Percentiles rank a stretch among this genome's conserved stretches.
Conservation (phyloP, 1,284 basidiomycete species). For the Vanrija pseudolonga region DNA sequence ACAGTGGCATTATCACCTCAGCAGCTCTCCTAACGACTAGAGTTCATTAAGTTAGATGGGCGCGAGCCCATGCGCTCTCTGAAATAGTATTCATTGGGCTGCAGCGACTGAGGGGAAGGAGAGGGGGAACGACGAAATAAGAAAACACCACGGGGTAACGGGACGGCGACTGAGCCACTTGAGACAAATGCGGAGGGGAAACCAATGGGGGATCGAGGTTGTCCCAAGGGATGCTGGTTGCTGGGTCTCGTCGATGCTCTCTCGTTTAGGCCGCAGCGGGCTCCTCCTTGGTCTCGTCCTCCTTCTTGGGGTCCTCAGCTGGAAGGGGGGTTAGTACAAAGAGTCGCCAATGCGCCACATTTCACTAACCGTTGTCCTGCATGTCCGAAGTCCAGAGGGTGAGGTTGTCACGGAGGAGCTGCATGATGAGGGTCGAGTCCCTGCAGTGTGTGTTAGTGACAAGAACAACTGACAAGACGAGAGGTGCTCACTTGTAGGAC, state of each 20-base stretch:
- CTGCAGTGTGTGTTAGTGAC: slow-evolving; percentile 21
- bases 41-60: background rate
- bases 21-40: slow-evolving; percentile 4
- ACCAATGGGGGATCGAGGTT: slow-evolving; percentile 17
- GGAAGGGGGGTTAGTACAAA: background rate
- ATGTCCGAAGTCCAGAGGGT: slow-evolving; percentile 98
- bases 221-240: slow-evolving; percentile 18
- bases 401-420: slow-evolving; percentile 96
- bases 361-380: slow-evolving; percentile 49
- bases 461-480: background rate
- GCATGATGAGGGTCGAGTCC: slow-evolving; percentile 98
- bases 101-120: slow-evolving; percentile 13
- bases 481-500: slow-evolving; percentile 77
- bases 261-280: slow-evolving; percentile 33
- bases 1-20: background rate
- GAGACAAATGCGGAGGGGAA: slow-evolving; percentile 17
- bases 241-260: slow-evolving; percentile 17
- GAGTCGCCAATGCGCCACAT: too few relatives aligned
- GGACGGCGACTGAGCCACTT: slow-evolving; percentile 17
- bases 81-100: slow-evolving; percentile 24
- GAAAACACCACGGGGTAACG: slow-evolving; percentile 22
- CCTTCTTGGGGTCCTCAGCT: slow-evolving; percentile 34
- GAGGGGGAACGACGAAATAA: slow-evolving; percentile 17
- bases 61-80: slow-evolving; percentile 7
- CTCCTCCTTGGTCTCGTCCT: slow-evolving; percentile 43